phyloP scores from a whole-genome alignment of 192 early-diverging fungal species.

The Coemansia biformis region DNA sequence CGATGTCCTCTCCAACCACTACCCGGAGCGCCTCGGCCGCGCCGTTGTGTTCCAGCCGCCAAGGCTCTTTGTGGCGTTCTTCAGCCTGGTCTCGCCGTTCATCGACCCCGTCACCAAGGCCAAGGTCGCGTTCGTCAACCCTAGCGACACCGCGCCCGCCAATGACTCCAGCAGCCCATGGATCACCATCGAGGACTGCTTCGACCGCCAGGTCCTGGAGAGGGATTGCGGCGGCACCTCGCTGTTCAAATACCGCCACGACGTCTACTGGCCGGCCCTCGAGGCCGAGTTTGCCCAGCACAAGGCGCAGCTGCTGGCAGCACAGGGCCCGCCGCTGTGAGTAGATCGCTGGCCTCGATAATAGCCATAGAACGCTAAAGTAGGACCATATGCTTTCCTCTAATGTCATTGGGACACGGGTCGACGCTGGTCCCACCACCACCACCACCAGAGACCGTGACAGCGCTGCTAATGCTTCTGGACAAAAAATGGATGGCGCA shows the following conservation, averaged over 20 bases:
- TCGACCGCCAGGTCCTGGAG: constrained; percentile 51
- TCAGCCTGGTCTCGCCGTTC: constrained; percentile 78
- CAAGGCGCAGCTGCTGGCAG: constrained; percentile 20
- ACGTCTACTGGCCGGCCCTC: constrained; percentile 61
- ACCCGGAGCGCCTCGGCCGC: constrained; percentile 76
- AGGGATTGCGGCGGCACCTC: constrained; percentile 68
- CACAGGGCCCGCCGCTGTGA: neutral
- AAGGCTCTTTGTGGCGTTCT: constrained; percentile 81
- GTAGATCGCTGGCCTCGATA: neutral
- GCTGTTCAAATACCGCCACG: constrained; percentile 63
- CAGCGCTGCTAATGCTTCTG: neutral
- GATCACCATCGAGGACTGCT: constrained; percentile 37
- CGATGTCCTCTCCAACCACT: constrained; percentile 77
- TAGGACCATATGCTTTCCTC: no score
- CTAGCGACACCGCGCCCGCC: constrained; percentile 38
- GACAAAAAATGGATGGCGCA: constrained; percentile 79
- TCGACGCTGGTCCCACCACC: no score
- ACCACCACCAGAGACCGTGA: no score
- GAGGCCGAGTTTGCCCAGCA: constrained; percentile 42
- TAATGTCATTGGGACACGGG: no score
- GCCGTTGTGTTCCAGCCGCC: constrained; percentile 73
- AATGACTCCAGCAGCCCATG: constrained; percentile 30
- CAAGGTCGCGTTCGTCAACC: constrained; percentile 81
- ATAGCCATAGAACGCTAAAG: no score
- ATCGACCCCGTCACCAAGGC: constrained; percentile 85